A percentile compares a stretch with the other conserved stretches of the same genome.
These are phyloP conservation scores for Centrapalus pauciflorus DNA, from an alignment of 129 eudicot species.

Conservation along the genomic window DNA sequence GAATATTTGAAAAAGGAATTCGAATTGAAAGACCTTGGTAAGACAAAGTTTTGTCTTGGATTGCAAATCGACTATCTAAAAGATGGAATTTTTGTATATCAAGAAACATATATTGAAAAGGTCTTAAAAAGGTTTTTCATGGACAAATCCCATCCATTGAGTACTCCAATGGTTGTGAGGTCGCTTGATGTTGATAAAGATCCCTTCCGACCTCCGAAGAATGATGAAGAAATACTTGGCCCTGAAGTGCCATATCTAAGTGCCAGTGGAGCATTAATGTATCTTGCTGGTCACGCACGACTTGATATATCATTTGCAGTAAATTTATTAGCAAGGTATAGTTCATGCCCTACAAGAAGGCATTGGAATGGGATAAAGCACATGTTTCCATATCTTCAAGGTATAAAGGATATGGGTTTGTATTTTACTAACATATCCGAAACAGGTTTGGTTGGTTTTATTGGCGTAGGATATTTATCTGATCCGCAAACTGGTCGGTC, in stretches of 20 bases:
- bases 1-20: neutral
- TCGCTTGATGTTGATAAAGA: neutral
- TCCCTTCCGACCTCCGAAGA: neutral
- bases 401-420: too few species aligned
- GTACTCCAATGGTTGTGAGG: constrained; percentile 2
- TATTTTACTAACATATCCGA: too few species aligned
- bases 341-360: too few species aligned
- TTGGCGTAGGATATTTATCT: too few species aligned
- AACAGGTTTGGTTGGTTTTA: too few species aligned
- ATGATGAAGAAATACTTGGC: neutral
- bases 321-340: too few species aligned
- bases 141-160: neutral
- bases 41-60: neutral
- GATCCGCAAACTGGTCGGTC: too few species aligned
- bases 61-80: neutral
- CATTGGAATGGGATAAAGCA: neutral
- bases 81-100: neutral
- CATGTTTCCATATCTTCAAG: too few species aligned
- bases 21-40: neutral
- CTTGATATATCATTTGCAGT: too few species aligned
- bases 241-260: neutral
- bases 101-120: neutral
- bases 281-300: too few species aligned
- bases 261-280: too few species aligned
- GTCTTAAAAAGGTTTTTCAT: neutral